These are phyloP conservation scores for Fusarium burgessii DNA, from an alignment of 2,329 filamentous ascomycete species.

Conservation along the genomic window DNA sequence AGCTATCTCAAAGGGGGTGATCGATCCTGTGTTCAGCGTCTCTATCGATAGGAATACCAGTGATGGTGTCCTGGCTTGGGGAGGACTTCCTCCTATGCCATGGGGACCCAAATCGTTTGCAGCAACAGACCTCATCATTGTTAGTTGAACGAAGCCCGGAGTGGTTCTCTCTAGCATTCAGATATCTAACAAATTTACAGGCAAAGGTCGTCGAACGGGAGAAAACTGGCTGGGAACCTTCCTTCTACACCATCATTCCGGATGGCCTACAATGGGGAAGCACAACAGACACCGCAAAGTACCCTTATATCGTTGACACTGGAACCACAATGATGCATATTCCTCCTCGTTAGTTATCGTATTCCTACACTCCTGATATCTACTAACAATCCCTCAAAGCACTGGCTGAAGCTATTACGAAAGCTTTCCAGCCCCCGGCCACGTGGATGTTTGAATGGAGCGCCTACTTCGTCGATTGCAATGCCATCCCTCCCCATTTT, in stretches of 20 bases:
- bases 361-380: no score
- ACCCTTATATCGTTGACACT: constrained; percentile 65
- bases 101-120: constrained; percentile 48
- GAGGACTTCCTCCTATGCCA: constrained; percentile 58
- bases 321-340: constrained; percentile 65
- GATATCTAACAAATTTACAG: constrained; percentile 46
- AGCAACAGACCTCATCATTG: constrained; percentile 59
- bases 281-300: constrained; percentile 56
- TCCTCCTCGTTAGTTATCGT: constrained; percentile 57
- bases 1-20: constrained; percentile 59
- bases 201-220: constrained; percentile 56
- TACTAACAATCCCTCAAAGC: constrained; percentile 46
- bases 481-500: constrained; percentile 59
- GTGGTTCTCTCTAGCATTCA: neutral
- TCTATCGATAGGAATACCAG: constrained; percentile 61
- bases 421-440: constrained; percentile 60
- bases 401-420: constrained; percentile 62
- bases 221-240: constrained; percentile 58
- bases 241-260: constrained; percentile 66
- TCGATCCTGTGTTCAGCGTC: constrained; percentile 61
- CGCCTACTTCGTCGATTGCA: constrained; percentile 62
- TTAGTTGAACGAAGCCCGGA: constrained; percentile 46
- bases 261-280: constrained; percentile 61
- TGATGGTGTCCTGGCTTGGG: constrained; percentile 60
- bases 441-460: constrained; percentile 61